Conservation (phyloP, 257 asterid genomes). For the Thymus quinquecostatus region DNA sequence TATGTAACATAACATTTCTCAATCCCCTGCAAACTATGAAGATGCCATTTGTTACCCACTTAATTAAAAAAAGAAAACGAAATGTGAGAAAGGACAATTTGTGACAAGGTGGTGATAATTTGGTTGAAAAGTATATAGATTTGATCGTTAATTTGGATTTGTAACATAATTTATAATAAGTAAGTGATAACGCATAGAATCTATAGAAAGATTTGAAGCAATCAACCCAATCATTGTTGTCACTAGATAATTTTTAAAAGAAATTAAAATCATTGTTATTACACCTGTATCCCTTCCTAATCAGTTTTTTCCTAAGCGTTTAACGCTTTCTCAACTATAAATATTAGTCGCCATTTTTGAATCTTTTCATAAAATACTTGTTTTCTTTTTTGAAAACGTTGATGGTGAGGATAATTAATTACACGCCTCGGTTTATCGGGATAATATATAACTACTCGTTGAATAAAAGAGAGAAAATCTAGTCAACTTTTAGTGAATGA, state of each 20-base stretch:
- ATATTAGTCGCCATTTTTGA: constrained; percentile 30
- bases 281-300: too few species aligned
- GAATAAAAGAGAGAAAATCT: too few species aligned
- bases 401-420: background rate
- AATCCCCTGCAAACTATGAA: too few species aligned
- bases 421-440: background rate
- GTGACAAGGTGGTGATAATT: constrained; percentile 19
- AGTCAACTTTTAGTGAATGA: background rate
- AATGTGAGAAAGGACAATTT: constrained; percentile 2
- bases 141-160: background rate
- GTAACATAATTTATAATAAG: background rate
- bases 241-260: background rate
- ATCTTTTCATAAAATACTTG: too few species aligned
- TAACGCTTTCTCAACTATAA: constrained; percentile 21
- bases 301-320: background rate
- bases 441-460: background rate
- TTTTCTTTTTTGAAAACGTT: constrained; percentile 1
- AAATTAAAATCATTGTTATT: too few species aligned
- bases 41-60: background rate
- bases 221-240: constrained; percentile 33
- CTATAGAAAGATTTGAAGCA: constrained; percentile 11
- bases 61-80: background rate
- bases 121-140: constrained; percentile 4
- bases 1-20: too few species aligned
- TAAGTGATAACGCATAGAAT: background rate